These are phyloP conservation scores for Pseudogymnoascus sp. DNA, from an alignment of 2,329 filamentous ascomycete genomes.

Conservation along the genomic window DNA sequence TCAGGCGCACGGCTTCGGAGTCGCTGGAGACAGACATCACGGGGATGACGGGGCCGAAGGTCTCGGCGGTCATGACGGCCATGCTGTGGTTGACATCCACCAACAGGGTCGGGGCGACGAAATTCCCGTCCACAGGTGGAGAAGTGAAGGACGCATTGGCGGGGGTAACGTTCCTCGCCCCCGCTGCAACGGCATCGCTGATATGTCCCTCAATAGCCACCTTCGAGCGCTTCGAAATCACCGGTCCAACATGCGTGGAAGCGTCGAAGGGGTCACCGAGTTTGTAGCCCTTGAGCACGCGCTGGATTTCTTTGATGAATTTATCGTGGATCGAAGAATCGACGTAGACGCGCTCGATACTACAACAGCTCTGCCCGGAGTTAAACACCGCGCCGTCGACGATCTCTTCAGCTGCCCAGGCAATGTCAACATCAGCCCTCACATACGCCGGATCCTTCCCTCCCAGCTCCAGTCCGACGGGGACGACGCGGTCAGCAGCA, in stretches of 20 bases:
- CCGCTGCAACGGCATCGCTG: slow-evolving; percentile 71
- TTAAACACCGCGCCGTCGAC: slow-evolving; percentile 97
- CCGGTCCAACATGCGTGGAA: slow-evolving; percentile 75
- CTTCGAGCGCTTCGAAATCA: slow-evolving; percentile 73
- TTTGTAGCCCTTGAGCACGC: slow-evolving; percentile 71
- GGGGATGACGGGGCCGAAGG: slow-evolving; percentile 86
- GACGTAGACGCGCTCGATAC: slow-evolving; percentile 86
- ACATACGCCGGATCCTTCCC: slow-evolving; percentile 94
- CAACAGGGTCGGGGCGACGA: slow-evolving; percentile 76
- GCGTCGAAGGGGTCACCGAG: slow-evolving; percentile 81
- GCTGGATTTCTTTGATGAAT: slow-evolving; percentile 71
- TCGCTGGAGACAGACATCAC: slow-evolving; percentile 80
- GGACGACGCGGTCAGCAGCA: slow-evolving; percentile 73
- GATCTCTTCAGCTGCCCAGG: slow-evolving; percentile 89
- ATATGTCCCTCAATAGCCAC: slow-evolving; percentile 71
- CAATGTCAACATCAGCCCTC: slow-evolving; percentile 73
- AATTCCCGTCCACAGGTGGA: slow-evolving; percentile 73
- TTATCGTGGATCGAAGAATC: slow-evolving; percentile 74
- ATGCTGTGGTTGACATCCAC: slow-evolving; percentile 73
- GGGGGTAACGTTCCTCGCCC: slow-evolving; percentile 77
- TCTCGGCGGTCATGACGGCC: slow-evolving; percentile 87
- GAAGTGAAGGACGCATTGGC: slow-evolving; percentile 68
- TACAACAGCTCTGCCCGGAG: slow-evolving; percentile 96
- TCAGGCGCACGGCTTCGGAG: slow-evolving; percentile 69
- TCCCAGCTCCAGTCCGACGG: slow-evolving; percentile 82